Evolutionary conservation across 495 filamentous ascomycete species (phyloP).

Genomic region (Entonaema liquescens): DNA sequence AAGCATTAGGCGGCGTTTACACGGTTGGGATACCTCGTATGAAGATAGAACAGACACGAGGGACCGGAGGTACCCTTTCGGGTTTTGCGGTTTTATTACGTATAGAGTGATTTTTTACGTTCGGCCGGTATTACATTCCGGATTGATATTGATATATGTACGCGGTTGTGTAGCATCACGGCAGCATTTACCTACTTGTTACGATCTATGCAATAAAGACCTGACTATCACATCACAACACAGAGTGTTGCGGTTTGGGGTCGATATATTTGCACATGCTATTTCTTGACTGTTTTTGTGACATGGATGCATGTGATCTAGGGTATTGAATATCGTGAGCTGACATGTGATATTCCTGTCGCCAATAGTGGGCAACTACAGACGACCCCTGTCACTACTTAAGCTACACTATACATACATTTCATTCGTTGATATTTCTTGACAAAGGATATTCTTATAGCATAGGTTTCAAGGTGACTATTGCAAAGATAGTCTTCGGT

Average conservation of each 20-base stretch:
- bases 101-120: background rate
- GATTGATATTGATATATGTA: background rate
- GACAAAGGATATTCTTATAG: no score
- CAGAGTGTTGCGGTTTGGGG: conserved; percentile 17
- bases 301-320: conserved; percentile 8
- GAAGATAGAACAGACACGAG: conserved; percentile 22
- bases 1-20: conserved; percentile 79
- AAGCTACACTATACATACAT: no score
- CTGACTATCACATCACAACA: conserved; percentile 4
- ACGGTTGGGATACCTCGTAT: conserved; percentile 27
- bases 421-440: no score
- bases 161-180: background rate
- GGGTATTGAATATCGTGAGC: background rate
- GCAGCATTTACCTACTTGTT: conserved; percentile 3
- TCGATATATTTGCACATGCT: conserved; percentile 1
- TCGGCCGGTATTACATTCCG: background rate
- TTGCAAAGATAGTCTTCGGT: no score
- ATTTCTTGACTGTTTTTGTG: background rate
- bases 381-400: background rate
- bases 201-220: conserved; percentile 11
- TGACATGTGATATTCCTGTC: background rate
- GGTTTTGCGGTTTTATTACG: background rate
- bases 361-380: background rate
- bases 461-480: no score
- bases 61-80: background rate